Percentiles rank a stretch among this genome's conserved stretches.
Evolutionary conservation across 2,329 filamentous ascomycete genomes (phyloP).

Genomic region (Fonsecaea multimorphosa): DNA sequence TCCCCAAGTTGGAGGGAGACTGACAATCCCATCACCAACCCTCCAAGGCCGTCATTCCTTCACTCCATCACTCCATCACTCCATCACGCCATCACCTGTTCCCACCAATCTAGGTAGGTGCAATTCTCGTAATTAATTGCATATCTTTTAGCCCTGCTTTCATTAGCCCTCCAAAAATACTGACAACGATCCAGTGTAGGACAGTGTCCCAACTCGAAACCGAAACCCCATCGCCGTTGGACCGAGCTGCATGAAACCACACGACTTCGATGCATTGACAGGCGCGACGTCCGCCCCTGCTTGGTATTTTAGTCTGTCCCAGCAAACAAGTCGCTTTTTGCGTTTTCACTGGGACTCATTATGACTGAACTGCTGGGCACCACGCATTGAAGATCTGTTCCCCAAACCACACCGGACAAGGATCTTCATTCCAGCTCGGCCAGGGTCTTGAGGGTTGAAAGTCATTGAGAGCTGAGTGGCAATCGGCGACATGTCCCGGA

Average conservation of each 20-base stretch:
- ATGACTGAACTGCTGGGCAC: background rate
- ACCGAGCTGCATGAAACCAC: constrained; percentile 1
- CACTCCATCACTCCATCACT: background rate
- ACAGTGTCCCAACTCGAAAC: background rate
- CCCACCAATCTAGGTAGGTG: background rate
- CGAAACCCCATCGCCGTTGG: constrained; percentile 2
- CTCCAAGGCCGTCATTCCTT: background rate
- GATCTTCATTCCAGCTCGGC: background rate
- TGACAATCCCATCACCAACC: background rate
- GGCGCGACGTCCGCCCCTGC: background rate
- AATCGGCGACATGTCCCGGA: background rate
- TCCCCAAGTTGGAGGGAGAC: background rate
- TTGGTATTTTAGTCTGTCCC: background rate
- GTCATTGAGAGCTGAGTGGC: background rate
- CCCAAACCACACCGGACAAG: background rate
- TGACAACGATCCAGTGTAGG: background rate
- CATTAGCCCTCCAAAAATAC: background rate
- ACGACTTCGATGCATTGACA: background rate
- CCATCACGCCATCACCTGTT: background rate
- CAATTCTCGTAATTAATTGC: no score
- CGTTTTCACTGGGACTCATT: background rate
- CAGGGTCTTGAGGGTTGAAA: background rate
- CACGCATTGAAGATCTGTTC: background rate
- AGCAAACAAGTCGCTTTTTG: background rate
- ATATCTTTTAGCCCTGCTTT: background rate